These are phyloP conservation scores for Ogataea methanolica DNA, from an alignment of 805 yeast species.

Conservation along the genomic window DNA sequence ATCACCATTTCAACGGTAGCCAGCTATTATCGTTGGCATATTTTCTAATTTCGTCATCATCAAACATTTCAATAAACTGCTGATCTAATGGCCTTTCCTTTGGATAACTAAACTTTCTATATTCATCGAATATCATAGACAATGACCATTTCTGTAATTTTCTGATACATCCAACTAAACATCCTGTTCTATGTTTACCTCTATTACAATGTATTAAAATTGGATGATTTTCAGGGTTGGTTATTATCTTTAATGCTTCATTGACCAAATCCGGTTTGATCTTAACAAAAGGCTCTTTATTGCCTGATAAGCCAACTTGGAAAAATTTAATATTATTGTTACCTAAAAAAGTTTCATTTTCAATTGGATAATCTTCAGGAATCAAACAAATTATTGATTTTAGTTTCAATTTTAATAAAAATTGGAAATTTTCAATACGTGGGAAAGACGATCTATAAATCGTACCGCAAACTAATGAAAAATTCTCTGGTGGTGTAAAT, in stretches of 20 bases:
- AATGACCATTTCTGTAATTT: conserved; percentile 88
- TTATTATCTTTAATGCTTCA: conserved; percentile 72
- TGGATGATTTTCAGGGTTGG: conserved; percentile 88
- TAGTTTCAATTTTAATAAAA: conserved; percentile 55
- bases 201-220: conserved; percentile 90
- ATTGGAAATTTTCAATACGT: conserved; percentile 72
- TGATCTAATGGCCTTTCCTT: conserved; percentile 94
- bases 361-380: conserved; percentile 87
- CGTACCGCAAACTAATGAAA: conserved; percentile 71
- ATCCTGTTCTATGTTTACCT: conserved; percentile 96
- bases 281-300: conserved; percentile 90
- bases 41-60: conserved; percentile 55
- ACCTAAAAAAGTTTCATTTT: conserved; percentile 60
- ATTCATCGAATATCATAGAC: conserved; percentile 93
- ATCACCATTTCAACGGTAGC: conserved; percentile 67
- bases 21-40: conserved; percentile 50
- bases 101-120: conserved; percentile 90
- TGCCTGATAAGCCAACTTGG: conserved; percentile 92
- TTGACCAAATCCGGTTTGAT: conserved; percentile 63
- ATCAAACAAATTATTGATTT: conserved; percentile 78
- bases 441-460: conserved; percentile 92
- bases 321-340: conserved; percentile 61
- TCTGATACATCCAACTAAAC: conserved; percentile 88
- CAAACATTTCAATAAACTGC: conserved; percentile 88
- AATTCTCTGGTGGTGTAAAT: conserved; percentile 84